Percentiles rank a stretch among this genome's conserved stretches.
Conservation (phyloP, 352 stramenopile species). For the Pythium dissimile region DNA sequence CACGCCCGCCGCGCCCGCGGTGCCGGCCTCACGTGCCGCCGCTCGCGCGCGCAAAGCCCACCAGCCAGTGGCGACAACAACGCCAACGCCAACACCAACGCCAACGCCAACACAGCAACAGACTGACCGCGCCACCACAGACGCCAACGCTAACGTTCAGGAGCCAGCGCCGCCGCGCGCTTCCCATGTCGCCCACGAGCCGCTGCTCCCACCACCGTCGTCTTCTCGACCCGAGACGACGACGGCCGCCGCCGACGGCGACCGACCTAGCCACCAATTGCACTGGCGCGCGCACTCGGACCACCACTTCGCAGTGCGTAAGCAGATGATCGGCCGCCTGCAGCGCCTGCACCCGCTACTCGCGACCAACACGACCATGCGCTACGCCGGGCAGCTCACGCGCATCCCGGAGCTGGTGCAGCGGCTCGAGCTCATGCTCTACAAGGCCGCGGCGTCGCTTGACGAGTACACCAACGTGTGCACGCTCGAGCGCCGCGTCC, state of each 20-base stretch:
- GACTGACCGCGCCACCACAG: not conserved
- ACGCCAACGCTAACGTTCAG: not conserved
- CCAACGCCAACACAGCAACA: not conserved
- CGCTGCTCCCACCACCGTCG: not conserved
- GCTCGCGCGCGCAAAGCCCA: not conserved
- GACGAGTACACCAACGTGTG: slow-evolving; percentile 60
- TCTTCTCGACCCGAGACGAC: not conserved
- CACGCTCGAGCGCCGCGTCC: slow-evolving; percentile 65
- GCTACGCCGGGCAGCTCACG: slow-evolving; percentile 15
- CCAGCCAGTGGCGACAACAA: too few species aligned
- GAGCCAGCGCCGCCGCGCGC: not conserved
- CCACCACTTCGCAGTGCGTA: slow-evolving; percentile 39
- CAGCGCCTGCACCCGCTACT: slow-evolving; percentile 32
- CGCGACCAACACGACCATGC: slow-evolving; percentile 18
- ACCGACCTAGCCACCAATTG: not conserved
- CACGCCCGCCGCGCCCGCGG: not conserved
- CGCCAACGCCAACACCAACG: too few species aligned
- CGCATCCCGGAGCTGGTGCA: slow-evolving; percentile 52
- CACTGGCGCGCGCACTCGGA: slow-evolving; percentile 15
- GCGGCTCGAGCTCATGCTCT: slow-evolving; percentile 76
- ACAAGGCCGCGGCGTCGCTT: slow-evolving; percentile 58
- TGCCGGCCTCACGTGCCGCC: too few species aligned
- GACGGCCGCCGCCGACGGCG: not conserved
- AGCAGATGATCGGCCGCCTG: slow-evolving; percentile 46
- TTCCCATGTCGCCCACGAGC: not conserved